Percentiles rank a stretch among this genome's conserved stretches.
Evolutionary conservation across 306 rosid species (phyloP).

Genomic region (Castanea crenata): DNA sequence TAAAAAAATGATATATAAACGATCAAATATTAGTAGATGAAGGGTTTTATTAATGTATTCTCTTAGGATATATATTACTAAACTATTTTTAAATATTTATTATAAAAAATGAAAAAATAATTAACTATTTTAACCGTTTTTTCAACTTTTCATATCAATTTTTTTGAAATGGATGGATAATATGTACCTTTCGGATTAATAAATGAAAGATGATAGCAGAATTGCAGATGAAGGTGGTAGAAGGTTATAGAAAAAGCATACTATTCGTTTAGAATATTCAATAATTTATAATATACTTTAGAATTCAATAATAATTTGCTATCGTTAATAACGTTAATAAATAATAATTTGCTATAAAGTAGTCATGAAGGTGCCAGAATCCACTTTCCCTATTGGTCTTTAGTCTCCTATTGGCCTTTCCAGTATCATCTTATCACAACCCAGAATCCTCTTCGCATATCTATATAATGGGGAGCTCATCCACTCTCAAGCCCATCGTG

Average conservation of each 20-base stretch:
- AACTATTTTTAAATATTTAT: too few relatives aligned
- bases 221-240: background rate
- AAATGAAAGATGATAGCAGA: background rate
- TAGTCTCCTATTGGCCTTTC: too few relatives aligned
- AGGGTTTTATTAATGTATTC: too few relatives aligned
- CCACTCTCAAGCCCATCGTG: background rate
- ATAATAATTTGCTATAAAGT: background rate
- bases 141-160: too few relatives aligned
- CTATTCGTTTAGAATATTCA: background rate
- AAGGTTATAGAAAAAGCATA: background rate
- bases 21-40: too few relatives aligned
- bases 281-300: too few relatives aligned
- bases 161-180: too few relatives aligned
- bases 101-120: too few relatives aligned
- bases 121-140: too few relatives aligned
- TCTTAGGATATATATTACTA: too few relatives aligned
- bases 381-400: background rate
- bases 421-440: background rate
- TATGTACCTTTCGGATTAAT: too few relatives aligned
- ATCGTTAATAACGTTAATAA: background rate
- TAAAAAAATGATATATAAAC: too few relatives aligned
- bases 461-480: background rate
- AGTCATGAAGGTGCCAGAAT: background rate
- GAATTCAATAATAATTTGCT: background rate
- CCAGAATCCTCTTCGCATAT: background rate